A percentile compares a stretch with the other conserved stretches of the same genome.
Evolutionary conservation across 2,329 filamentous ascomycete genomes (phyloP).

Genomic region (Rutstroemia sp.): DNA sequence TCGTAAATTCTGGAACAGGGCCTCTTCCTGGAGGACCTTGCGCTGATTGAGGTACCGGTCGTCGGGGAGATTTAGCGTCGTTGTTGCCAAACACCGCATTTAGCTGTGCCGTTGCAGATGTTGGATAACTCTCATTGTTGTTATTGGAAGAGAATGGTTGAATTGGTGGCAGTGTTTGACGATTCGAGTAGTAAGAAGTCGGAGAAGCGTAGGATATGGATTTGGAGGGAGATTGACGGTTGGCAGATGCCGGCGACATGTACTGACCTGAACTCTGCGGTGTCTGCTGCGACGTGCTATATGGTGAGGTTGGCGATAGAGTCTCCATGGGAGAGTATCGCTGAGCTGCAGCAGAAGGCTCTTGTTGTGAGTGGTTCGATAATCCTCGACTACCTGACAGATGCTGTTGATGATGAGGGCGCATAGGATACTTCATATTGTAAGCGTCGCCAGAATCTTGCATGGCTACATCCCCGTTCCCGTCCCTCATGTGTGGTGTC

Average conservation of each 20-base stretch:
- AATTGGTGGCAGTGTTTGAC: conserved; percentile 68
- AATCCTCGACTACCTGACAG: conserved; percentile 43
- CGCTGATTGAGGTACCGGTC: conserved; percentile 40
- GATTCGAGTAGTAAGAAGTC: conserved; percentile 47
- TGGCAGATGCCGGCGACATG: conserved; percentile 38
- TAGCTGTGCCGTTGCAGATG: conserved; percentile 61
- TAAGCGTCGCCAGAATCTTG: conserved; percentile 77
- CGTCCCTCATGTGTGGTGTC: conserved; percentile 56
- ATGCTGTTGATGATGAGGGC: conserved; percentile 71
- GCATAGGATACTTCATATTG: conserved; percentile 77
- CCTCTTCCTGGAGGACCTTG: conserved; percentile 46
- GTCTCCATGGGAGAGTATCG: conserved; percentile 96
- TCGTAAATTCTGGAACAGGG: conserved; percentile 81
- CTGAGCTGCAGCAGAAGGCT: conserved; percentile 77
- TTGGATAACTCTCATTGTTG: conserved; percentile 63
- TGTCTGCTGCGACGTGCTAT: conserved; percentile 54
- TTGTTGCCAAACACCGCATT: conserved; percentile 52
- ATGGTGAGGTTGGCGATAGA: conserved; percentile 72
- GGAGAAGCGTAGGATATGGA: conserved; percentile 51
- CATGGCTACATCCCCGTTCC: conserved; percentile 75
- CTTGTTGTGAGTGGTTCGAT: conserved; percentile 63
- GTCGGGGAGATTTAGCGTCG: conserved; percentile 52
- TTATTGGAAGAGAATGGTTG: conserved; percentile 58
- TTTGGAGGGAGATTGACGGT: conserved; percentile 74
- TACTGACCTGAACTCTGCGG: conserved; percentile 35